Base-by-base conservation (phyloP, 371 early-diverging fungal genomes). In the Actinomortierella wolfii region DNA sequence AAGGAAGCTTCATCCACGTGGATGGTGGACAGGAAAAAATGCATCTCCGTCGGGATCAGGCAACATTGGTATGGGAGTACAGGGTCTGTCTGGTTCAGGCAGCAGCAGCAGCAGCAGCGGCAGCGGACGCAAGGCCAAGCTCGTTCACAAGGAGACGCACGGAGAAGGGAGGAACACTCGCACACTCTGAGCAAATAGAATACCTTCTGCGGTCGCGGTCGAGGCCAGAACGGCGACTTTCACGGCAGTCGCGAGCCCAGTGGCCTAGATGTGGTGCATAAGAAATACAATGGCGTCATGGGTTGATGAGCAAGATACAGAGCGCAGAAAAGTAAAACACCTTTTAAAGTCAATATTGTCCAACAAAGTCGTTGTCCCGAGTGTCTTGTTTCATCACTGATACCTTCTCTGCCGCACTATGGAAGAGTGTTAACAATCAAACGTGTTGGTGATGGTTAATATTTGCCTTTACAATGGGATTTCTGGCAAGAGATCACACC, bases 181-280 rank as follows among this genome's bases (percentile, higher is more conserved):
- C 20, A 39, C 15, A 41, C 23, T 50, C 51, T 11, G 52, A 42
- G 43, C 55, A n/a, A 44, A 65, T 55, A 54, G 76, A 76, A 69
- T 78, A 76, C 68, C 71, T 66, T 59, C 78, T 68, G 68, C 65
- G 62, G 34, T 70, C 74, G 41, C 75, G 59, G 34, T 53, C 57
- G 26, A 65, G 63, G 50, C 78, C 77, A 57, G 64, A 57, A 54
- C 78, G 70, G 39, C 81, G 64, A 17, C 76, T 56, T 42, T 78
- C 82, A 44, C 79, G 80, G 59, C 90, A 90, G 61, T 90, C 90
- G 67, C 87, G 81, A 56, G 90, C 89, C 88, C 89, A 90, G 64
- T 90, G 90, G 54, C 90, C 90, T 88, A 61, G n/a, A n/a, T n/a
- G n/a, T n/a, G n/a, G n/a, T n/a, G n/a, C n/a, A n/a, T n/a, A n/a